Evolutionary conservation across 1,284 basidiomycete species (phyloP), one percentile per base, ranked within the genome.

Genomic region (Cutaneotrichosporon sp.): DNA sequence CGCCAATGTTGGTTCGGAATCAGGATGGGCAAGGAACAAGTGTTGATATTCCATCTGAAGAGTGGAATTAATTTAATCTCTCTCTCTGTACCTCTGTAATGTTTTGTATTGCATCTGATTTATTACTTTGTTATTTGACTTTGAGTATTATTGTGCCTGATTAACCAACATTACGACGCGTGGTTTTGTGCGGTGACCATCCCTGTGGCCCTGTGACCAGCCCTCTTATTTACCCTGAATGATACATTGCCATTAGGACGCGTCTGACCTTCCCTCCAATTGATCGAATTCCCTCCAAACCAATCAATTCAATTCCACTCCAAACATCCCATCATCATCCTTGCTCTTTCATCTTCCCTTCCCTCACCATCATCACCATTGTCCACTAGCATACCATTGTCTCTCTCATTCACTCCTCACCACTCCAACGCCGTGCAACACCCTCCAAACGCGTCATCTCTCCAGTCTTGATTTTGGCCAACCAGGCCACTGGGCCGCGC

Each of bases 1-100:
- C 51, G 16, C 64, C 64, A 22, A 55, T 65, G 34, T 51, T 65
- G 1, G 60, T 62, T 10, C 52, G 64, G 4, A 65, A 65, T 32
- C 30, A 56, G 52, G 64, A 65, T 18, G 64, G 57, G 10, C 60
- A 62, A 22, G 64, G 64, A 10, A 59, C 52, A 2, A 36, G 21
- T 1, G 9, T 9, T 21, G 52, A 21, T 18, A 56, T 55, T 0
- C 56, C 60, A 6, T 59, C 57, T 11, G 60, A 65, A 31, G 32
- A 42, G 38, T 65, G 64, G 64, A 26, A 5, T 10, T 51, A 21
- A 18, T n/a, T 1, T n/a, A 6, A 9, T 16, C n/a, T 8, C 7
- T 36, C 11, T 36, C 34, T 36, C 1, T 36, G n/a, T n/a, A n/a
- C n/a, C n/a, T n/a, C n/a, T n/a, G n/a, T n/a, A n/a, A n/a, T 36